Evolutionary conservation across 140 eudicot genomes (phyloP).

Genomic region (Flaveria floridana): DNA sequence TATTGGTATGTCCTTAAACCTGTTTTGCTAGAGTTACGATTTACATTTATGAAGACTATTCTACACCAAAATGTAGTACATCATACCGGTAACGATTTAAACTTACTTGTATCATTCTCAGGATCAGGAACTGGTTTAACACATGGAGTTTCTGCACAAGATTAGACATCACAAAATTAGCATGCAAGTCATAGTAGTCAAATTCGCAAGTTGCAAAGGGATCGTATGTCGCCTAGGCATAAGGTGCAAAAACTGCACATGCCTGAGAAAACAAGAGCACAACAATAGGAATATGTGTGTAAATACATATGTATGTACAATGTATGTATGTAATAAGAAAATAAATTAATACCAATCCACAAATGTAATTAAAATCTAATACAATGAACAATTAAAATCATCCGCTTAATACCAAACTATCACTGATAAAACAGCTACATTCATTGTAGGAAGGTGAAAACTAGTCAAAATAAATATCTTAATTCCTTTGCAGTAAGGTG

Average conservation of each 20-base stretch:
- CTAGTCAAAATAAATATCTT: neutral
- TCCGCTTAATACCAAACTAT: neutral
- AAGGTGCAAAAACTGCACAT: neutral
- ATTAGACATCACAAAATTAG: constrained; percentile 26
- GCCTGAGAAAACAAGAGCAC: neutral
- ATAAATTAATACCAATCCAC: neutral
- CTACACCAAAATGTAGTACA: neutral
- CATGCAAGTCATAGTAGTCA: neutral
- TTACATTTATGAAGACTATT: neutral
- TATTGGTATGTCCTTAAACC: constrained; percentile 5
- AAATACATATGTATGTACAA: neutral
- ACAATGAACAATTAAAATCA: neutral
- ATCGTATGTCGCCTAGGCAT: neutral
- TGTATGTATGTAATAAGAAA: neutral
- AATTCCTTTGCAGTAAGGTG: neutral
- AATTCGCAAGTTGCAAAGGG: neutral
- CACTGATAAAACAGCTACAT: neutral
- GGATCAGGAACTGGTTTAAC: constrained; percentile 37
- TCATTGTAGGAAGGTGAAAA: neutral
- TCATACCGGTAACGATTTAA: neutral
- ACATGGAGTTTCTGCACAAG: constrained; percentile 62
- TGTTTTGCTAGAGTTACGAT: neutral
- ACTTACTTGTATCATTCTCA: constrained; percentile 46
- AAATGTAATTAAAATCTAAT: neutral
- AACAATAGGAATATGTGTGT: neutral